Evolutionary conservation across 1,139 yeast genomes (phyloP), one percentile per base, ranked within the genome.

Genomic region (Candida glucosophila): DNA sequence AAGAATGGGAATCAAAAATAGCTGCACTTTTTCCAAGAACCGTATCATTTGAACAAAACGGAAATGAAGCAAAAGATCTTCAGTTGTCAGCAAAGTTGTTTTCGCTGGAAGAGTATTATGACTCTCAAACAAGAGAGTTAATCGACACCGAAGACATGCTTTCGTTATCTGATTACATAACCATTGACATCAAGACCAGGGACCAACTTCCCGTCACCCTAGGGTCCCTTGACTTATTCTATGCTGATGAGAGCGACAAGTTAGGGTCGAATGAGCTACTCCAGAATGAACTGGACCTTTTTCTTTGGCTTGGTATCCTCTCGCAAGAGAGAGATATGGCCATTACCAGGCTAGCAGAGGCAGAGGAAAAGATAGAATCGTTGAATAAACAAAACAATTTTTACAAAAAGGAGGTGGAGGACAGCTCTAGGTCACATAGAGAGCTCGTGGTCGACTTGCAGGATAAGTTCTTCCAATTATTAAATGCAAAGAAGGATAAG

Each of bases 401-500:
- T 8, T 29, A 46, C 15, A 39, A 37, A n/a, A 26, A 28, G n/a
- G 42, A 41, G 22, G 39, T 42, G 17, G 40, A 37, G 13, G 32
- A 29, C 12, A 34, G 44, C 27, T 43, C 40, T 19, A 23, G 23
- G 5, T 59, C 60, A 22, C 52, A 53, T 31, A 31, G 46, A 10
- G 20, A 20, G 11, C 51, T 63, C 4, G 34, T 55, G 3, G 31
- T 39, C 2, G 68, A 64, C 36, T 29, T 62, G 17, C 58, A 59
- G 31, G 46, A 41, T 29, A 57, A 59, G 34, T 60, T 60, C 27
- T 55, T 53, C 32, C 55, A 48, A 27, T 50, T 58, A 5, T 40
- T 64, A 23, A 50, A 53, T 28, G 33, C 55, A 14, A 64, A 64
- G 35, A 59, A 61, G 35, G 50, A 47, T 27, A 46, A 38, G 32